Evolutionary conservation across 2,329 filamentous ascomycete species (phyloP).

Genomic region (Penicillium sclerotiorum): DNA sequence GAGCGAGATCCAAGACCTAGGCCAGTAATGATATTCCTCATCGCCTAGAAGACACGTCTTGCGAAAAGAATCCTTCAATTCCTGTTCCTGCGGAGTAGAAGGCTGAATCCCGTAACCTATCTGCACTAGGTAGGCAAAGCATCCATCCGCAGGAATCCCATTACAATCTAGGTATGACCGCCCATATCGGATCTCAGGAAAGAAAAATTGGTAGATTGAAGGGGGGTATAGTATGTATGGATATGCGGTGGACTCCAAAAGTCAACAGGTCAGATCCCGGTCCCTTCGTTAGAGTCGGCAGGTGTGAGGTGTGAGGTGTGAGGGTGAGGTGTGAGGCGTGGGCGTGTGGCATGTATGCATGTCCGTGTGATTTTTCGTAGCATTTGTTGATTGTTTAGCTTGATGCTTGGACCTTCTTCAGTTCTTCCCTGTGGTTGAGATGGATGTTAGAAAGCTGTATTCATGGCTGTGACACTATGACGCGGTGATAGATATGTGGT

Average conservation of each 20-base stretch:
- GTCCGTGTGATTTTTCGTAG: neutral
- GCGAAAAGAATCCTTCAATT: no score
- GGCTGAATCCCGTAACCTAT: no score
- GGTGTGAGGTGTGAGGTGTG: neutral
- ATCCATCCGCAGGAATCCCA: no score
- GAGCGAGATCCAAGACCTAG: no score
- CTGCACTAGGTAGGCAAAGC: no score
- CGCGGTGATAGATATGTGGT: no score
- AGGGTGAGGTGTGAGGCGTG: neutral
- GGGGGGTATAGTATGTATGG: slow-evolving; percentile 1
- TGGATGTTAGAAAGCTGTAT: slow-evolving; percentile 4
- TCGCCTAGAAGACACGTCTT: no score
- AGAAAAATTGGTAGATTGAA: slow-evolving; percentile 4
- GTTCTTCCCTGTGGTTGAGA: slow-evolving; percentile 61
- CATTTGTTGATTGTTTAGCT: slow-evolving; percentile 57
- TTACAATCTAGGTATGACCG: neutral
- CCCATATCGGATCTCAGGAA: neutral
- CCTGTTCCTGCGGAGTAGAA: no score
- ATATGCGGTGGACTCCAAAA: neutral
- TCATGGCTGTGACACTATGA: no score
- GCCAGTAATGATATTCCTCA: no score
- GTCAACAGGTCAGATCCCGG: neutral
- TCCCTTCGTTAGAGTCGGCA: neutral
- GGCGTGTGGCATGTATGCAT: neutral
- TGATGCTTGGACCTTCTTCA: slow-evolving; percentile 86